phyloP scores from a whole-genome alignment of 805 yeast species.

The Zygotorulaspora chibaensis region DNA sequence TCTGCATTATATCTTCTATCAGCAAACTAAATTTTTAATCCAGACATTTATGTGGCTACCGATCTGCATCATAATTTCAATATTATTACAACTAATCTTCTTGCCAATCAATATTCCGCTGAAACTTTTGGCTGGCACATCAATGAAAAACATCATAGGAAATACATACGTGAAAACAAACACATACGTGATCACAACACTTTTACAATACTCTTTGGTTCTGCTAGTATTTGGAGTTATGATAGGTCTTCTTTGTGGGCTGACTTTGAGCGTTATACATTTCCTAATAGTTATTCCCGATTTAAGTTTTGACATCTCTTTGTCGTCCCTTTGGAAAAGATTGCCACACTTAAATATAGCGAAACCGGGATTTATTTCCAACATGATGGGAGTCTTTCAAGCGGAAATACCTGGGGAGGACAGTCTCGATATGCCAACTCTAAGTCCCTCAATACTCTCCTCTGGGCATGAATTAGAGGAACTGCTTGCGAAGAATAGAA shows the following conservation, averaged over 20 bases:
- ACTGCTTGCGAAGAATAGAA: constrained; percentile 5
- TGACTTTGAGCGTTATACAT: constrained; percentile 22
- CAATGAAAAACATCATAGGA: constrained; percentile 19
- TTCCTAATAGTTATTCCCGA: constrained; percentile 22
- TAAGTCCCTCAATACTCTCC: constrained; percentile 5
- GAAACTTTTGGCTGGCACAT: constrained; percentile 20
- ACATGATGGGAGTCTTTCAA: neutral
- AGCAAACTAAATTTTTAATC: constrained; percentile 2
- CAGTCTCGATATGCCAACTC: constrained; percentile 2
- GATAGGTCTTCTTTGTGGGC: constrained; percentile 22
- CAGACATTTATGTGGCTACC: constrained; percentile 19
- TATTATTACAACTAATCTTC: constrained; percentile 14
- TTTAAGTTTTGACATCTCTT: constrained; percentile 18
- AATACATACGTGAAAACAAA: constrained; percentile 14
- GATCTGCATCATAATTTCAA: constrained; percentile 16
- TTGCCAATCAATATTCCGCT: constrained; percentile 31
- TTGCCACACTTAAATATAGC: neutral
- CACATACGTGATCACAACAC: constrained; percentile 13
- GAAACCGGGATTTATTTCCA: neutral
- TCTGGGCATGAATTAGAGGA: constrained; percentile 6
- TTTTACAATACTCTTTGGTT: constrained; percentile 27
- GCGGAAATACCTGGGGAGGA: neutral
- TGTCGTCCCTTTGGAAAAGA: constrained; percentile 9
- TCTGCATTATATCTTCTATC: neutral
- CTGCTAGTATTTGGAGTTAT: constrained; percentile 19